Base-by-base conservation (phyloP, 2,329 filamentous ascomycete genomes). In the Thelonectria blattea region DNA sequence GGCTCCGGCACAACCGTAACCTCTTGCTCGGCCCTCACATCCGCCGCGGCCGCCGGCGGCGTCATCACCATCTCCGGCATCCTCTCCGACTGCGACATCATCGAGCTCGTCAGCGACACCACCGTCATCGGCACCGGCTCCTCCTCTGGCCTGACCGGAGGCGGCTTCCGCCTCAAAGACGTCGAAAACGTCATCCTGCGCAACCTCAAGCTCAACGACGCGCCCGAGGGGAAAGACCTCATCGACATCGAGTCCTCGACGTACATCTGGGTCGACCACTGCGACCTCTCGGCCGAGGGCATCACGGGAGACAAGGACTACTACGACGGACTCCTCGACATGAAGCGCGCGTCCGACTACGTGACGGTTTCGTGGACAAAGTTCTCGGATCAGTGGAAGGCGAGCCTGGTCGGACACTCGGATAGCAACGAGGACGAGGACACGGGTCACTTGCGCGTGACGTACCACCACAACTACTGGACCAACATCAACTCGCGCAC, bases 291-390 rank as follows among this genome's bases (percentile, higher is more conserved):
- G 0, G 54, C 66, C 1, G 81, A 80, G 9, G 81, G 86, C 66
- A 69, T 71, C 30, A 74, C 81, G 56, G 80, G 86, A 63, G 80
- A 79, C 74, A 87, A 87, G 72, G 84, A 88, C 73, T 85, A 83
- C 74, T 87, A 85, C 70, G 85, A 87, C 57, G 85, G 85, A n/a
- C 78, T 87, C 1, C 73, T 84, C 41, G 85, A 88, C 62, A 75
- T 86, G 42, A 86, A 82, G 59, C 83, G 85, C 66, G 85, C 79
- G 22, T 77, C 81, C 2, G 84, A 88, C 75, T 87, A 76, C 68
- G 73, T 85, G 55, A 85, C 74, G 20, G 65, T 76, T 59, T 70
- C 67, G 20, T 65, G 68, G 68, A 64, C 60, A 47, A 65, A 66
- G 60, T 70, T 68, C 61, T 61, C 50, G 11, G 60, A 73, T 58